Conservation (phyloP, 257 asterid species). For the Fraxinus pennsylvanica region DNA sequence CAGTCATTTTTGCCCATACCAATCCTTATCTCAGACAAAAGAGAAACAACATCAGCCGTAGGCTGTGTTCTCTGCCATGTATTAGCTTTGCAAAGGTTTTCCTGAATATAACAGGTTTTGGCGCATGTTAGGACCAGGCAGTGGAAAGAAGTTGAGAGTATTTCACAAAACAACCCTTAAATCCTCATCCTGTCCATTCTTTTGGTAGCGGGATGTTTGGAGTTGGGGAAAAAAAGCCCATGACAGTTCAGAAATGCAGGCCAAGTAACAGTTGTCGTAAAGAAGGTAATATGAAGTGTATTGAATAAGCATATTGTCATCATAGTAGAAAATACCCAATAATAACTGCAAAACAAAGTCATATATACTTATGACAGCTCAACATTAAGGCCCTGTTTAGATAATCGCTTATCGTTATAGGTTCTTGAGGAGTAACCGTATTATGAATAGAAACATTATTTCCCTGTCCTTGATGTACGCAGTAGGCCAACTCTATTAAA, state of each 20-base stretch:
- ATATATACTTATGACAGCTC: neutral
- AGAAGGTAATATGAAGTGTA: neutral
- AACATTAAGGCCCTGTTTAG: neutral
- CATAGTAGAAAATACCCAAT: neutral
- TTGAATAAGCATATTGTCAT: neutral
- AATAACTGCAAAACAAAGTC: too few relatives aligned
- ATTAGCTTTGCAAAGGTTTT: conserved; percentile 90
- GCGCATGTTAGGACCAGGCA: neutral
- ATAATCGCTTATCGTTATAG: too few relatives aligned
- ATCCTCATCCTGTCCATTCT: neutral
- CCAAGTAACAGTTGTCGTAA: neutral
- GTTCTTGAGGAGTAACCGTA: neutral
- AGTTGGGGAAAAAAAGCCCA: neutral
- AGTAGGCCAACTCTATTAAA: neutral
- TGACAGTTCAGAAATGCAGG: neutral
- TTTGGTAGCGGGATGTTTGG: neutral
- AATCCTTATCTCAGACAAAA: conserved; percentile 91
- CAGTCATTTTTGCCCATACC: conserved; percentile 95
- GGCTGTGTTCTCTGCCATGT: conserved; percentile 94
- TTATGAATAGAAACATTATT: neutral
- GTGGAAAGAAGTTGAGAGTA: conserved; percentile 18
- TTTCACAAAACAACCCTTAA: conserved; percentile 18
- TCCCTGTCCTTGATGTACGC: neutral
- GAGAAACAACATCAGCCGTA: conserved; percentile 91
- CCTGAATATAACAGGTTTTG: conserved; percentile 49